These are phyloP conservation scores for Rugosomyces carneus DNA, from an alignment of 1,284 basidiomycete species.

Conservation along the genomic window DNA sequence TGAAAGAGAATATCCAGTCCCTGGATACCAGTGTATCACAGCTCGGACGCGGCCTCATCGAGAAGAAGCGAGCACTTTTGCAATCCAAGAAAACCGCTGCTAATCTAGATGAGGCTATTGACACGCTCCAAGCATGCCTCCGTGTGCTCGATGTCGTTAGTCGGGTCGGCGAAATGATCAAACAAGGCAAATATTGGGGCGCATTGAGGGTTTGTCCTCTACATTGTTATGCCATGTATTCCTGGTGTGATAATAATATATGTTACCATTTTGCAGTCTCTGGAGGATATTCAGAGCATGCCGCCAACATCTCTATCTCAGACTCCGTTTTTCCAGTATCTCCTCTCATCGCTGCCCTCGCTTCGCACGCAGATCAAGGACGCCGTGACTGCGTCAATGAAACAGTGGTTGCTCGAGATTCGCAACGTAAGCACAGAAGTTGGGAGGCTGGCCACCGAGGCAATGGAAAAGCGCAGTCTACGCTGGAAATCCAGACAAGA, in stretches of 20 bases:
- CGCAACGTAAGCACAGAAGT: conserved; percentile 85
- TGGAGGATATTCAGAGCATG: conserved; percentile 91
- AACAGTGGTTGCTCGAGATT: conserved; percentile 96
- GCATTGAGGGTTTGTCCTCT: conserved; percentile 79
- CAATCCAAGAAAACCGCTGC: conserved; percentile 89
- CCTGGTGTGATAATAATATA: conserved; percentile 24
- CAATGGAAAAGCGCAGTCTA: conserved; percentile 81
- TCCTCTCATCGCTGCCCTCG: conserved; percentile 89
- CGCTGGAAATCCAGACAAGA: conserved; percentile 83
- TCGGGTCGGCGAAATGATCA: conserved; percentile 89
- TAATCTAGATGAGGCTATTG: conserved; percentile 95
- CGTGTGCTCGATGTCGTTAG: conserved; percentile 93
- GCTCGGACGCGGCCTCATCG: conserved; percentile 79
- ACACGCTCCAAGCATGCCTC: conserved; percentile 88
- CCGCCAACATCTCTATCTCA: conserved; percentile 88
- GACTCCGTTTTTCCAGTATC: conserved; percentile 89
- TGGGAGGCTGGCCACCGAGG: conserved; percentile 84
- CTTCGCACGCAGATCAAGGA: conserved; percentile 86
- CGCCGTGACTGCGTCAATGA: conserved; percentile 91
- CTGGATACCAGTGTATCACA: conserved; percentile 69
- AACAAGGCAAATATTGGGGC: conserved; percentile 92
- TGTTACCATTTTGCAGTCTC: conserved; percentile 50
- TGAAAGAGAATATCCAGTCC: conserved; percentile 71
- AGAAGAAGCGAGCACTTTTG: conserved; percentile 86
- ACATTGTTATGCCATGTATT: conserved; percentile 21